phyloP scores from a whole-genome alignment of 176 grass and related monocot species.

The Triticum turgidum region DNA sequence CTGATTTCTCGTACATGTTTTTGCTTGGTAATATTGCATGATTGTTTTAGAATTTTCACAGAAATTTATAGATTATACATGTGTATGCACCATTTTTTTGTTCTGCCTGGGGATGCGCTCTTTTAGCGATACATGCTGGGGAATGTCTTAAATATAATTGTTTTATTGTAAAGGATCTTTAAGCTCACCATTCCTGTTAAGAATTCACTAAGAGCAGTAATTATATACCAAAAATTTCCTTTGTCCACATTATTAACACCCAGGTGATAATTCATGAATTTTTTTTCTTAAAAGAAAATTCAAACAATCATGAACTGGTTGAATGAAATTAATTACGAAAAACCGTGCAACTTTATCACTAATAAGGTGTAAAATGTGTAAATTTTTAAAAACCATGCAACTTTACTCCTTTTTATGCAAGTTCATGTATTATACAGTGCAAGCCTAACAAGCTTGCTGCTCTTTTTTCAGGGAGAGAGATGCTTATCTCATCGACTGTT shows the following conservation, averaged over 20 bases:
- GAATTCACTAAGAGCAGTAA: not conserved
- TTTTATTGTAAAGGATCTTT: not conserved
- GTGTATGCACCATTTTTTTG: not conserved
- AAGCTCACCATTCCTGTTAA: not conserved
- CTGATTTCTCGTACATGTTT: not conserved
- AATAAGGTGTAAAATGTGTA: not conserved
- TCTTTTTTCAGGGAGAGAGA: constrained; percentile 77
- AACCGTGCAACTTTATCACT: not conserved
- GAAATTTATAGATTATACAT: not conserved
- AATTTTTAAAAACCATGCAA: not conserved
- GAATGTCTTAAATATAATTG: not conserved
- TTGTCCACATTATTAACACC: not conserved
- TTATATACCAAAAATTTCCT: not conserved
- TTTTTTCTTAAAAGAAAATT: not conserved
- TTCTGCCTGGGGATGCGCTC: not conserved
- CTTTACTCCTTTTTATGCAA: constrained; percentile 14
- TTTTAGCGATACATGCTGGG: not conserved
- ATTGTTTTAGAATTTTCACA: not conserved
- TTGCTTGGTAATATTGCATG: not conserved
- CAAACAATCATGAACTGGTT: not conserved
- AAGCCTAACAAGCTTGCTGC: constrained; percentile 24
- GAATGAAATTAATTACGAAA: constrained; percentile 1
- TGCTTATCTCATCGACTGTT: constrained; percentile 73
- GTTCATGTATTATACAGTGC: constrained; percentile 8
- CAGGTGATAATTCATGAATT: not conserved